Evolutionary conservation across 106 monocot species (phyloP).

Genomic region (Dendrobium huoshanense): DNA sequence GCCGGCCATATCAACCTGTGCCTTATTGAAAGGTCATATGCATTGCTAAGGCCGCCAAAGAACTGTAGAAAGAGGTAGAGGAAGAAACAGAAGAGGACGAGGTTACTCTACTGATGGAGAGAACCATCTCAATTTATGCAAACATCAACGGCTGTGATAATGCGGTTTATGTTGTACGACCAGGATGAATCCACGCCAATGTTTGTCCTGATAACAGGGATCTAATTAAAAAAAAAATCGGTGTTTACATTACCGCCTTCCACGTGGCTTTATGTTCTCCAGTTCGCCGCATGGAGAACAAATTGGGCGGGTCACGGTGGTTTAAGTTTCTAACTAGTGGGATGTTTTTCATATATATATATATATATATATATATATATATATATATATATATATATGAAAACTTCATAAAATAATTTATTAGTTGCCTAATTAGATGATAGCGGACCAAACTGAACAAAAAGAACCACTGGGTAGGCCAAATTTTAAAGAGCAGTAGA

Average conservation of each 20-base stretch:
- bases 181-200: not conserved
- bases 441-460: too few species aligned
- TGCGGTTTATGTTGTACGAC: not conserved
- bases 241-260: not conserved
- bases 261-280: not conserved
- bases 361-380: too few species aligned
- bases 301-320: not conserved
- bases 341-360: not conserved
- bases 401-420: not conserved
- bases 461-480: too few species aligned
- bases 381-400: too few species aligned
- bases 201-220: too few species aligned
- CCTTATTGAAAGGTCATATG: constrained; percentile 42
- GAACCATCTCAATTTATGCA: not conserved
- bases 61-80: constrained; percentile 9
- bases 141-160: not conserved
- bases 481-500: too few species aligned
- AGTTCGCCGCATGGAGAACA: not conserved
- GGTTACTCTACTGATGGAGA: not conserved
- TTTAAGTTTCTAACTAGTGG: not conserved
- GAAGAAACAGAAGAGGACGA: not conserved
- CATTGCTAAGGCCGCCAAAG: constrained; percentile 38
- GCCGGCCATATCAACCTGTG: constrained; percentile 59
- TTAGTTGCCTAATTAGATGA: not conserved
- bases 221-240: not conserved